Conservation (phyloP, 2,329 filamentous ascomycete genomes). For the Gremmenia infestans region DNA sequence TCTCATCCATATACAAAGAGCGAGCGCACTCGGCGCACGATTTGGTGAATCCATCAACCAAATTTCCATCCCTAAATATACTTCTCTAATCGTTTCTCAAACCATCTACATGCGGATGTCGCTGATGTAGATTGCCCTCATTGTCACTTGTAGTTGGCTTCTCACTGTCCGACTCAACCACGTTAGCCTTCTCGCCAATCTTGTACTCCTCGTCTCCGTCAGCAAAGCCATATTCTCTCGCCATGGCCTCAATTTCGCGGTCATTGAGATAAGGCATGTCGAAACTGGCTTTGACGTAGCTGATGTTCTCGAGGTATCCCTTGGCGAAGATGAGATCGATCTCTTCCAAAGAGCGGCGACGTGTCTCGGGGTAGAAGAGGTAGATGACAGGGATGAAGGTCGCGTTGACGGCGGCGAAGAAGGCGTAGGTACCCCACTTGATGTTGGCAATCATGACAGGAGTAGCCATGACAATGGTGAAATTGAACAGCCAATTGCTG, state of each 20-base stretch:
- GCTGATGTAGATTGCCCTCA: conserved; percentile 4
- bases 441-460: conserved; percentile 35
- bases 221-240: conserved; percentile 26
- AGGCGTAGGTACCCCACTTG: conserved; percentile 34
- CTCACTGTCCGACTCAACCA: conserved; percentile 1
- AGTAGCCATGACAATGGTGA: conserved; percentile 41
- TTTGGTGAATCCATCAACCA: no score
- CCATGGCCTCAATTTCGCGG: conserved; percentile 44
- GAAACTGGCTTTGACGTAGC: conserved; percentile 53
- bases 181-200: conserved; percentile 16
- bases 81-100: conserved; percentile 11
- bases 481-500: conserved; percentile 50
- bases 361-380: conserved; percentile 45
- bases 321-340: conserved; percentile 65
- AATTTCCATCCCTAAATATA: background rate
- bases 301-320: conserved; percentile 53
- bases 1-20: no score
- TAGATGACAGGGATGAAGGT: conserved; percentile 36
- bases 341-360: conserved; percentile 56
- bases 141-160: conserved; percentile 7
- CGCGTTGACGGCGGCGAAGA: conserved; percentile 36
- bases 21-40: no score
- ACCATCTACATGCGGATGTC: conserved; percentile 4
- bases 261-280: conserved; percentile 49
- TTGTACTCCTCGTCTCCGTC: conserved; percentile 27